Conservation (phyloP, 73 alveolate species). For the Blepharisma stoltei region DNA sequence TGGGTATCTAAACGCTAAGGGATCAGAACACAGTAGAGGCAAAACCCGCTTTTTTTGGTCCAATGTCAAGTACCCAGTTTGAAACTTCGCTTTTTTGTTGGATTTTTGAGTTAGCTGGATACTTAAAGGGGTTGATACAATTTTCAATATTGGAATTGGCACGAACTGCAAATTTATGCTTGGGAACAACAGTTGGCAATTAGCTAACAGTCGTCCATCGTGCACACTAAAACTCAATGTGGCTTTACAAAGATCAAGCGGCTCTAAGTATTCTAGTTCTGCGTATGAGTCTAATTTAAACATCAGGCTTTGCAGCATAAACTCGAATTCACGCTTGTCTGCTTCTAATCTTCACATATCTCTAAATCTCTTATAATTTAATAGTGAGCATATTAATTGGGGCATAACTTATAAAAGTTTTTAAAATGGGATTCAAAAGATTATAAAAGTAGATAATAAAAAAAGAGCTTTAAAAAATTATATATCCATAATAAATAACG, state of each 20-base stretch:
- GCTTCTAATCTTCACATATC: too few relatives aligned
- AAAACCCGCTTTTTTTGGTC: conserved; percentile 33
- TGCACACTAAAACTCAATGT: background rate
- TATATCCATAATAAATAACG: too few relatives aligned
- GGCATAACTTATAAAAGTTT: too few relatives aligned
- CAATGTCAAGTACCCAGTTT: conserved; percentile 34
- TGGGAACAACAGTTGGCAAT: conserved; percentile 26
- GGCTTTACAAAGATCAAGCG: background rate
- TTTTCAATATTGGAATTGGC: conserved; percentile 27
- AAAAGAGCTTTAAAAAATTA: too few relatives aligned
- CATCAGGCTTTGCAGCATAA: too few relatives aligned
- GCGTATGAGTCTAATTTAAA: too few relatives aligned
- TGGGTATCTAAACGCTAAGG: conserved; percentile 26
- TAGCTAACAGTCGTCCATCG: background rate
- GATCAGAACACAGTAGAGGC: conserved; percentile 35
- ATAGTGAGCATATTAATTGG: too few relatives aligned
- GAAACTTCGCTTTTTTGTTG: conserved; percentile 30
- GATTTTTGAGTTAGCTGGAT: conserved; percentile 12
- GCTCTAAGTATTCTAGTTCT: background rate
- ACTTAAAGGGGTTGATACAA: conserved; percentile 37
- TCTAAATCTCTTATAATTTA: too few relatives aligned
- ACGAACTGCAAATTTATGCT: conserved; percentile 13
- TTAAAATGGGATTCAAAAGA: too few relatives aligned
- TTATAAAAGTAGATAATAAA: too few relatives aligned
- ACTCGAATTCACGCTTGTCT: too few relatives aligned